A percentile compares a stretch with the other conserved stretches of the same genome.
Conservation (phyloP, 192 early-diverging fungal species). For the Dispira simplex region DNA sequence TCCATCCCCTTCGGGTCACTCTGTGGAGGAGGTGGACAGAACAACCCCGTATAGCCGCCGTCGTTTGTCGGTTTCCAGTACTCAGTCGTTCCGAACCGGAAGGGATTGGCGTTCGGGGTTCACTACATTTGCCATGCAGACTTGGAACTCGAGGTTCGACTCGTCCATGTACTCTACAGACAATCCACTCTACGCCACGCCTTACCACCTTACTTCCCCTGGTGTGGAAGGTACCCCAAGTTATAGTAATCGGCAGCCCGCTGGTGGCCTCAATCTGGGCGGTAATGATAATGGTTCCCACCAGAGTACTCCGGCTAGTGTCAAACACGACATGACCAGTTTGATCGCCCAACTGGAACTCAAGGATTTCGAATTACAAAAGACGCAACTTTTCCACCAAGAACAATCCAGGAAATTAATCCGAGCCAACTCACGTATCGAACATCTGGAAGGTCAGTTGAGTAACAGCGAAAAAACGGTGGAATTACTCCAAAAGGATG, state of each 20-base stretch:
- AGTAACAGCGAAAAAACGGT: background rate
- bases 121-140: background rate
- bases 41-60: background rate
- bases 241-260: too few species aligned
- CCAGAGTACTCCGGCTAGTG: background rate
- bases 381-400: conserved; percentile 10
- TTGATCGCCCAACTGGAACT: conserved; percentile 7
- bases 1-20: background rate
- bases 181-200: too few species aligned
- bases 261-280: too few species aligned
- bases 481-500: background rate
- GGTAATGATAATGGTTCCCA: too few species aligned
- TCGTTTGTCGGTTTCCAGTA: conserved; percentile 9
- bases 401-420: background rate
- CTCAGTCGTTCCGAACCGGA: background rate
- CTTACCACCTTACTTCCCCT: too few species aligned
- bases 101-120: background rate
- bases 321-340: background rate
- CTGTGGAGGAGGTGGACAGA: too few species aligned
- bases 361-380: conserved; percentile 10
- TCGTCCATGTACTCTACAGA: background rate
- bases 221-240: too few species aligned
- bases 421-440: background rate
- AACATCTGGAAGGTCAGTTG: background rate
- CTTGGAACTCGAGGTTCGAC: background rate